Conservation (phyloP, 306 rosid genomes). For the Luffa acutangula region DNA sequence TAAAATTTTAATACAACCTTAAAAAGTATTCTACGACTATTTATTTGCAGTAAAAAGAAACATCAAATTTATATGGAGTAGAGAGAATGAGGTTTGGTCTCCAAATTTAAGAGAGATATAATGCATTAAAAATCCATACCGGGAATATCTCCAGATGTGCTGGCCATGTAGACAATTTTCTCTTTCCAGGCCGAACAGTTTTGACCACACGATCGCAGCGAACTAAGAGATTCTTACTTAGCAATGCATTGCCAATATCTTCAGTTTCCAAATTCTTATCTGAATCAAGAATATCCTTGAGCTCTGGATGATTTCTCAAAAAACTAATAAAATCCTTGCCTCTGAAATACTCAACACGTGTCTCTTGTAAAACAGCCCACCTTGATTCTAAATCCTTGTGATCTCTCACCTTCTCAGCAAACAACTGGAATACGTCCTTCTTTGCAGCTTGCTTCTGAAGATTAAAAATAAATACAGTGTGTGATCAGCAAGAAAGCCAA, state of each 20-base stretch:
- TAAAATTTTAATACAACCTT: not conserved
- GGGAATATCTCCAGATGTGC: constrained; percentile 90
- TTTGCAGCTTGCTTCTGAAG: constrained; percentile 66
- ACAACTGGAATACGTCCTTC: constrained; percentile 77
- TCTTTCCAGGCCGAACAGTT: constrained; percentile 96
- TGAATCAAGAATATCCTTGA: constrained; percentile 68
- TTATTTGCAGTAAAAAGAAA: not conserved
- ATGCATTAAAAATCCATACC: constrained; percentile 24
- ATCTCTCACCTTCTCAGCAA: constrained; percentile 96
- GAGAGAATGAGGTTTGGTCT: not conserved
- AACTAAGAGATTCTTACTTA: constrained; percentile 68
- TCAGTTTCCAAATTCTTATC: constrained; percentile 68
- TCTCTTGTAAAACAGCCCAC: constrained; percentile 98
- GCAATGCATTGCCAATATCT: constrained; percentile 59
- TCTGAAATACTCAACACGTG: constrained; percentile 88
- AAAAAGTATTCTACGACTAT: not conserved
- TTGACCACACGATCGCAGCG: constrained; percentile 96
- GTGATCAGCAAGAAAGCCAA: not conserved
- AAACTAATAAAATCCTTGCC: constrained; percentile 87
- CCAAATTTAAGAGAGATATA: not conserved
- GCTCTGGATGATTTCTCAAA: constrained; percentile 70
- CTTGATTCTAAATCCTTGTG: constrained; percentile 78
- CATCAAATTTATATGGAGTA: not conserved
- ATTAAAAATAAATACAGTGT: not conserved
- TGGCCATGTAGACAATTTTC: constrained; percentile 92